phyloP scores from a whole-genome alignment of 2,329 filamentous ascomycete genomes.

The Colletotrichum cordylinicola region DNA sequence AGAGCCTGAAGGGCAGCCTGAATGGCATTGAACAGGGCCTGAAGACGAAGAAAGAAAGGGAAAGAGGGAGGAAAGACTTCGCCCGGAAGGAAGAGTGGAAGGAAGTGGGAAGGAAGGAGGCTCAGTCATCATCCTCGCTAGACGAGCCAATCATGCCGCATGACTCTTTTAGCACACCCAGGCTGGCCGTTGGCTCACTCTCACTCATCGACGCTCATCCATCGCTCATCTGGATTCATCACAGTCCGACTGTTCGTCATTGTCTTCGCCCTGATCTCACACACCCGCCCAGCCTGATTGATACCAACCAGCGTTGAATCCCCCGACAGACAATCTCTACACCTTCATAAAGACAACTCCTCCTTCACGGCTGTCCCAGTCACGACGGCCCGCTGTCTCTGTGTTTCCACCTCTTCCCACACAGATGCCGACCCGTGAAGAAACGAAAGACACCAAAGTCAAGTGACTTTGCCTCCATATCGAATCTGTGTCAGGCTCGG shows the following conservation, averaged over 20 bases:
- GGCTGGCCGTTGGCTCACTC: background rate
- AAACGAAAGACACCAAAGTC: background rate
- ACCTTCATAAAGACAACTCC: background rate
- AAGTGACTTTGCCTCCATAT: constrained; percentile 7
- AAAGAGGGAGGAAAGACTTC: background rate
- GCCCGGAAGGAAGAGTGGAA: background rate
- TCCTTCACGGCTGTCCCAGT: background rate
- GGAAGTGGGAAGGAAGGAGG: background rate
- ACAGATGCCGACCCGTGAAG: constrained; percentile 2
- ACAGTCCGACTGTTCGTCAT: background rate
- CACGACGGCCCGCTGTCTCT: constrained; percentile 12
- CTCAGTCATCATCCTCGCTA: constrained; percentile 7
- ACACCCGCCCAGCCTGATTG: background rate
- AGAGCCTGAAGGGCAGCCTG: background rate
- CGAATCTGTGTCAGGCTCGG: background rate
- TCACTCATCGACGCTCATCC: background rate
- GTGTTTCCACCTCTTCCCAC: background rate
- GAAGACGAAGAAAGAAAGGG: background rate
- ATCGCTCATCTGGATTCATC: constrained; percentile 1
- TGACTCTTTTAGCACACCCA: background rate
- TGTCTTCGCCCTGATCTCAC: background rate
- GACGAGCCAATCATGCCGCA: background rate
- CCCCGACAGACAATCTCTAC: background rate
- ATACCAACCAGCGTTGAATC: background rate
- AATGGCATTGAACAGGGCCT: background rate